Base-by-base conservation (phyloP, 2,329 filamentous ascomycete genomes). In the Alternaria hordeiaustralica region DNA sequence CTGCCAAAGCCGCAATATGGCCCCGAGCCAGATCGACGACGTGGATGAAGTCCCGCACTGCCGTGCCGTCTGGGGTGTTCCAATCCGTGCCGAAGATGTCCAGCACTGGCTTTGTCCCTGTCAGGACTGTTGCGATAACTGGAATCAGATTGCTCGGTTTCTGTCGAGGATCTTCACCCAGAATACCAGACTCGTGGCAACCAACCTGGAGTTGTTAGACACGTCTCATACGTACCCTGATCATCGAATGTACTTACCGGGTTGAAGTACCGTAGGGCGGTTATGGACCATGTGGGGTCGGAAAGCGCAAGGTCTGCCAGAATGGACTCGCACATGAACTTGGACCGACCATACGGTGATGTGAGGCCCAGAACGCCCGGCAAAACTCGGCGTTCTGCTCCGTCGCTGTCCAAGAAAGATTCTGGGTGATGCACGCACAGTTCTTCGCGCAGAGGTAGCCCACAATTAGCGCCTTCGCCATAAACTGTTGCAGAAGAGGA, bases 401-500 rank as follows among this genome's bases (percentile, higher is more conserved):
- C 85, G 13, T 82, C 68, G 36, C 82, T 75, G 50, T 84, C 80
- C 44, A 78, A 71, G 59, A 82, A 83, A 4, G 75, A 75, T 65
- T 87, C 84, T 44, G 81, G 79, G 18, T 78, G 75, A 73, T 87
- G 86, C 20, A 87, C 83, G 65, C 86, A 86, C 60, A 87, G 81
- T 66, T 88, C 86, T 67, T 89, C 87, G 36, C 84, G 83, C 33
- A 88, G 77, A 1, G 86, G 84, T 44, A 82, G 71, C 13, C 86
- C 86, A 4, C 71, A 76, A 44, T 79, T 79, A 6, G 79, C 75
- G 20, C 72, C 71, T 63, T 80, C 78, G 5, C 89, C 89, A 69
- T 91, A 91, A 2, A 91, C 89, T 0, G 88, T 90, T 8, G 89
- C 89, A 0, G 88, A 90, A 0, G 88, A 90, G 1, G 87, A 90